Evolutionary conservation across 169 alveolate species (phyloP), one percentile per base, ranked within the genome.

Genomic region (Blepharisma undulans): DNA sequence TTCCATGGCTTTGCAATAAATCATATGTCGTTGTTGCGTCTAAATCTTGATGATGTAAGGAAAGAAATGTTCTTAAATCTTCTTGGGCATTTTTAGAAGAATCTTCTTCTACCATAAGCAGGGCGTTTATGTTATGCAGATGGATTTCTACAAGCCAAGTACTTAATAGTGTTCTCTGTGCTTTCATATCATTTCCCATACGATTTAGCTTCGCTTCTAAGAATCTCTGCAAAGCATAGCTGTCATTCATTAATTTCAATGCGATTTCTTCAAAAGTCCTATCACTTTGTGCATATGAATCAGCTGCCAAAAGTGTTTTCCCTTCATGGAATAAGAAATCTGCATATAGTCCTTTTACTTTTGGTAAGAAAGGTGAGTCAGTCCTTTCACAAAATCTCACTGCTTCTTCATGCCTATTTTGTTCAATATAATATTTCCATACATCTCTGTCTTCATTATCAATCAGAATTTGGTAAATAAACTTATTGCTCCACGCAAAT

Each of bases 61-160:
- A 32, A 19, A 91, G 48, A 60, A 91, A 29, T 82, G 22, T 33
- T 36, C 90, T 76, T 81, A 93, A 88, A 1, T 88, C 88, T 0
- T 91, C 93, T 33, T 61, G 12, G 29, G 80, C 78, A 22, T 6
- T 3, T 30, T 18, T 61, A 66, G 36, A 29, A 10, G 19, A 29
- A 72, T 86, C 34, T 77, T 91, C 74, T 74, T 81, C 74, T 3
- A 19, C 25, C 90, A 72, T 66, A 86, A 29, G 72, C 30, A 25
- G 22, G 5, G 25, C n/a, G 60, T 61, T 90, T 48, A 82, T 90
- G 79, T 82, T 80, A 78, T 88, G 88, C 66, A 93, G 66, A 74
- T 84, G 84, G 22, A 91, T 87, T 93, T 93, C 95, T 18, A 93
- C 72, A 21, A 93, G n/a, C 94, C 95, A 93, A 34, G 95, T 93